Conservation (phyloP, 106 monocot species). For the Allium fistulosum region DNA sequence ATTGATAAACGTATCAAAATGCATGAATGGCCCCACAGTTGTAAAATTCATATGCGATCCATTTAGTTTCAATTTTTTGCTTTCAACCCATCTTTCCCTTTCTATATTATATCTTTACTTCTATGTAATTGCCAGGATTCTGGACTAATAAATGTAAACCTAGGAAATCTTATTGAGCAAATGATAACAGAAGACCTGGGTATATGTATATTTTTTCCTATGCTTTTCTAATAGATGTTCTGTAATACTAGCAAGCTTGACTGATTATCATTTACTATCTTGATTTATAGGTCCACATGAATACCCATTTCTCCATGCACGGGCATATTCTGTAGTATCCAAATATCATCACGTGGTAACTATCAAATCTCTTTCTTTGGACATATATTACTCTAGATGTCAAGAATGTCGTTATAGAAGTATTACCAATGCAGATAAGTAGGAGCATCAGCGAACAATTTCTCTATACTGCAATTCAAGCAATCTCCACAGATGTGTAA, state of each 20-base stretch:
- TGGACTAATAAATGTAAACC: slow-evolving; percentile 20
- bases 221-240: not conserved
- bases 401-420: too few species aligned
- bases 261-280: slow-evolving; percentile 1
- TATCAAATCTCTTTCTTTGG: slow-evolving; percentile 2
- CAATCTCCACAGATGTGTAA: slow-evolving; percentile 77
- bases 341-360: slow-evolving; percentile 74
- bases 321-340: slow-evolving; percentile 58
- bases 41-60: not conserved
- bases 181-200: slow-evolving; percentile 60
- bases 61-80: not conserved
- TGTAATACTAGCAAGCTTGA: not conserved
- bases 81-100: not conserved
- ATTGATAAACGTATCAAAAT: not conserved
- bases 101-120: not conserved
- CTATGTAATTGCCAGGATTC: slow-evolving; percentile 38
- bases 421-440: slow-evolving; percentile 45
- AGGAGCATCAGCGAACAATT: slow-evolving; percentile 43
- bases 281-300: slow-evolving; percentile 47
- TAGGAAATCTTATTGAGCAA: slow-evolving; percentile 52
- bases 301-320: slow-evolving; percentile 85
- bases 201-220: slow-evolving; percentile 25
- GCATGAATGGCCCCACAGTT: not conserved
- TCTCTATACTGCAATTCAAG: slow-evolving; percentile 54
- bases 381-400: too few species aligned